Conservation (phyloP, 352 stramenopile genomes). For the Phytophthora hybrid region DNA sequence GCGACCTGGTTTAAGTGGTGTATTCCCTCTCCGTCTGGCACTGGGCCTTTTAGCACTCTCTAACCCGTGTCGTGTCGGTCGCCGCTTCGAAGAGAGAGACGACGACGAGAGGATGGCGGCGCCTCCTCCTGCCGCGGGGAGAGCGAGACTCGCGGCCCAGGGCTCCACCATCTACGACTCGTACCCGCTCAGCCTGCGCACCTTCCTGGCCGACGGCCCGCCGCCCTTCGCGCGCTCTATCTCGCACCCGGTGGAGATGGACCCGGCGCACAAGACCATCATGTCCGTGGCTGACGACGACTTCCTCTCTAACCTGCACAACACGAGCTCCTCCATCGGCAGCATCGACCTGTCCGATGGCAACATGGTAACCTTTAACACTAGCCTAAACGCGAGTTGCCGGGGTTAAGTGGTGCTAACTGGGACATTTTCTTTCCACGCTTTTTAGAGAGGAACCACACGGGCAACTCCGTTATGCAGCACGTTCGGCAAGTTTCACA, state of each 20-base stretch:
- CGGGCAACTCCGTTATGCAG: conserved; percentile 47
- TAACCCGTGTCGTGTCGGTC: background rate
- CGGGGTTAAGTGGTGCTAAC: background rate
- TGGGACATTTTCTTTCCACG: background rate
- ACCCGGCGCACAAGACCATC: conserved; percentile 18
- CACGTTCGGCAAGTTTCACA: conserved; percentile 78
- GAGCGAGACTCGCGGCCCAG: conserved; percentile 14
- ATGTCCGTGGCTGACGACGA: conserved; percentile 34
- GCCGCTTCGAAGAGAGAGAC: background rate
- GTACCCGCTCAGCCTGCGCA: conserved; percentile 67
- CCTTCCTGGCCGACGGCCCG: conserved; percentile 24
- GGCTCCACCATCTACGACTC: conserved; percentile 70
- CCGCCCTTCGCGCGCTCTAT: conserved; percentile 44
- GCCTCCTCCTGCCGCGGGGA: background rate
- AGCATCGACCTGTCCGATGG: conserved; percentile 31
- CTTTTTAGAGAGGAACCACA: background rate
- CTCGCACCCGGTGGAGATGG: conserved; percentile 26
- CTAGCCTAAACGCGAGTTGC: background rate
- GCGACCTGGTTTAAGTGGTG: background rate
- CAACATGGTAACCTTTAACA: background rate
- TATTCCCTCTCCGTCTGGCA: conserved; percentile 41
- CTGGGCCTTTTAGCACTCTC: conserved; percentile 22
- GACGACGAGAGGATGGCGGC: conserved; percentile 2
- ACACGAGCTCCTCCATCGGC: conserved; percentile 38
- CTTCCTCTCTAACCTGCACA: conserved; percentile 38